Base-by-base conservation (phyloP, 2,329 filamentous ascomycete genomes). In the Neonectria coccinea region DNA sequence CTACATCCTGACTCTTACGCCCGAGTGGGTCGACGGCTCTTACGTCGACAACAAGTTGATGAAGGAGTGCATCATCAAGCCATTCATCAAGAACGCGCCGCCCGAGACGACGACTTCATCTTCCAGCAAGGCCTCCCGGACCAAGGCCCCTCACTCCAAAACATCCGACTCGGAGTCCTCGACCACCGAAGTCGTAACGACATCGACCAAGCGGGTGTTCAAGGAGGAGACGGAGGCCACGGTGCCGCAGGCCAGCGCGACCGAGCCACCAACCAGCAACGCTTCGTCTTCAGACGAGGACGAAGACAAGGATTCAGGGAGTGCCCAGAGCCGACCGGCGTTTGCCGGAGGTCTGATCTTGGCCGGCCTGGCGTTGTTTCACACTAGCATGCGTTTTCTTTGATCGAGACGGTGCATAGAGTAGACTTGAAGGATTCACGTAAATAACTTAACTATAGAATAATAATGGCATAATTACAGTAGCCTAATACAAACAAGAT, bases 1-100 rank as follows among this genome's bases (percentile, higher is more conserved):
- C 3, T 84, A 84, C 62, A 67, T 83, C 42, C 70, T 84, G 50
- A 80, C 78, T 33, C 70, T 84, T n/a, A 83, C 82, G 25, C 82
- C 83, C 1, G 42, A 62, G 0, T 69, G 70, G 36, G 56, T 67
- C 5, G 61, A 67, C 3, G 71, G 73, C 39, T 58, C 58, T 4
- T 79, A 74, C 57, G 67, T 58, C 45, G 80, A 84, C 68, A 82
- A 78, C 65, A 65, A 78, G n/a, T 69, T 84, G 31, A 79, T 82
- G 79, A 76, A 77, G 48, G 67, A 81, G 66, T 84, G 82, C 66
- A 74, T 83, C 7, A 68, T 83, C n/a, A 76, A 68, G 8, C 73
- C 78, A 0, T 82, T 81, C 72, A 64, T 67, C 16, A 66, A 71
- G 31, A 61, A 70, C 22, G 62, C 59, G 25, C 63, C 56, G 11